These are phyloP conservation scores for Eucalyptus decipiens DNA, from an alignment of 345 rosid genomes.

Conservation along the genomic window DNA sequence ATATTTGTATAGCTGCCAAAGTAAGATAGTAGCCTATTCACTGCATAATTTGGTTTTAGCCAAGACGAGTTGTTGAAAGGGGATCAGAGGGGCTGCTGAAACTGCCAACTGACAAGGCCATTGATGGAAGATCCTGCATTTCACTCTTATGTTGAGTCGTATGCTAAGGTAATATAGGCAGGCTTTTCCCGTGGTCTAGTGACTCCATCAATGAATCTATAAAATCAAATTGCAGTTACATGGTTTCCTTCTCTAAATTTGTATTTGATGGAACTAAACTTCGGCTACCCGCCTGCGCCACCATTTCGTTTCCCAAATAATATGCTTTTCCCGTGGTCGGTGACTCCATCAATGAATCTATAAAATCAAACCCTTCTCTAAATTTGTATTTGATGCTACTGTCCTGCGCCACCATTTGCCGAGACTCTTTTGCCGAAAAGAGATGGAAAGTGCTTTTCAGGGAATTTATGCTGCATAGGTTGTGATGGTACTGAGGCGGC, in stretches of 20 bases:
- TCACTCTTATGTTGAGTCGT: constrained; percentile 60
- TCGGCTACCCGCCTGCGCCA: fast-evolving
- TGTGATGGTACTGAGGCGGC: neutral
- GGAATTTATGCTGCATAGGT: neutral
- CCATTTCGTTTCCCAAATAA: neutral
- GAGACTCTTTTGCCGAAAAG: neutral
- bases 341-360: no score
- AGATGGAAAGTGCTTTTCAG: neutral
- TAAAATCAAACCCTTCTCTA: no score
- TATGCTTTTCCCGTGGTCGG: no score
- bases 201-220: neutral
- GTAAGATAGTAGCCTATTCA: neutral
- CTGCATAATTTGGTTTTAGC: neutral
- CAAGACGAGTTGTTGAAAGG: constrained; percentile 44
- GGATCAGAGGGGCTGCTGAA: constrained; percentile 71
- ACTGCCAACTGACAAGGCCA: constrained; percentile 73
- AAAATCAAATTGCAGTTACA: neutral
- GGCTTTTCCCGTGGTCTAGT: neutral
- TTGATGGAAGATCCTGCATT: constrained; percentile 59
- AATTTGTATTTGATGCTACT: no score
- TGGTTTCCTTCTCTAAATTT: neutral
- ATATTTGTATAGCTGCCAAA: neutral
- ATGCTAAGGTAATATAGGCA: constrained; percentile 58
- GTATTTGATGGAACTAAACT: neutral
- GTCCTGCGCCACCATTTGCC: neutral